These are phyloP conservation scores for Aspergillus avenaceus DNA, from an alignment of 495 filamentous ascomycete species.

Conservation along the genomic window DNA sequence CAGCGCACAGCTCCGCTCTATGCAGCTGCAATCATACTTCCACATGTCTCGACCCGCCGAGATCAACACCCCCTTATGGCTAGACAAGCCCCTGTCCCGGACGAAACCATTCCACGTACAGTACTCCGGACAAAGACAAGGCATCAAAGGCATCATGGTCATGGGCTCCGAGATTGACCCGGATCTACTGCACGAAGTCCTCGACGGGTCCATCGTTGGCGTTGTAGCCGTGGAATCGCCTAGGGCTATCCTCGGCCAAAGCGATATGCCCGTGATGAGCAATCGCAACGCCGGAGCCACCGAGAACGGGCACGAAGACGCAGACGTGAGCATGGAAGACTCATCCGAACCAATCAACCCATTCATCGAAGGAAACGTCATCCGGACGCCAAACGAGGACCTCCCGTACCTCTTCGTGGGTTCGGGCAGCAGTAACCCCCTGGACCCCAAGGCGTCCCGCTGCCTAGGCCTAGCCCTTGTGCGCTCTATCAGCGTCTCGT, in stretches of 20 bases:
- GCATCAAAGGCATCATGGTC: slow-evolving; percentile 49
- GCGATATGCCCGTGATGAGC: neutral
- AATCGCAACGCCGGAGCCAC: neutral
- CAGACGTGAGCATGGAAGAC: slow-evolving; percentile 25
- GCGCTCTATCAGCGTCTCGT: slow-evolving; percentile 37
- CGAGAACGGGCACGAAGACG: slow-evolving; percentile 13
- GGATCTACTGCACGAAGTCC: slow-evolving; percentile 43
- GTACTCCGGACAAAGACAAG: slow-evolving; percentile 48
- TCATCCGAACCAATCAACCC: neutral
- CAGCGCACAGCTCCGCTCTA: slow-evolving; percentile 63
- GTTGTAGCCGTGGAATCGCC: slow-evolving; percentile 50
- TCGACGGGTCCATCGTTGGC: slow-evolving; percentile 57
- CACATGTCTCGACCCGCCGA: slow-evolving; percentile 43
- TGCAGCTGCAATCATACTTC: slow-evolving; percentile 83
- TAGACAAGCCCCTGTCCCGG: slow-evolving; percentile 41
- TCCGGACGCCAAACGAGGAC: slow-evolving; percentile 27
- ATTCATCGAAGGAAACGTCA: slow-evolving; percentile 19
- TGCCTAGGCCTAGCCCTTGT: slow-evolving; percentile 52
- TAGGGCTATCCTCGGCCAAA: slow-evolving; percentile 24
- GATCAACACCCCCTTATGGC: slow-evolving; percentile 41
- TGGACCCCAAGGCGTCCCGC: slow-evolving; percentile 39
- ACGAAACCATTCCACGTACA: slow-evolving; percentile 50
- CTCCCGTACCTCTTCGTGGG: slow-evolving; percentile 42
- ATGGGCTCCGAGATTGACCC: slow-evolving; percentile 46
- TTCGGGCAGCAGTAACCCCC: slow-evolving; percentile 33